Evolutionary conservation across 306 rosid species (phyloP), one percentile per base, ranked within the genome.

Genomic region (Canavalia gladiata): DNA sequence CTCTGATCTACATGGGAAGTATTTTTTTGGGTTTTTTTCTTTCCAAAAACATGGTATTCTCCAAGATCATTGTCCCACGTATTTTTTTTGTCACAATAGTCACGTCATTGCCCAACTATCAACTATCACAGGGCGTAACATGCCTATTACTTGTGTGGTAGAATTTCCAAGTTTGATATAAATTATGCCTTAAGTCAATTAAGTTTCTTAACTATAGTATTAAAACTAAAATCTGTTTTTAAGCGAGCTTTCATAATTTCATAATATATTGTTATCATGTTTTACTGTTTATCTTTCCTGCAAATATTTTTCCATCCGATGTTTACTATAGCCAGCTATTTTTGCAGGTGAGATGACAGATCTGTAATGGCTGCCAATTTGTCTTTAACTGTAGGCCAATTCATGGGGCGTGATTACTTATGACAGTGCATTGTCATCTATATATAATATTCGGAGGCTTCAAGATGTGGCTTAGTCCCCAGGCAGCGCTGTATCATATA

Each of bases 341-440:
- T 51, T 83, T 87, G 68, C 89, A 90, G 97, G 92, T 81, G 92
- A 92, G 84, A 58, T 88, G 74, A 59, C 79, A 54, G 82, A 88
- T 62, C 59, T 88, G 30, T 81, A 18, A 81, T 30, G 43, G 51
- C 59, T 4, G 71, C 78, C 69, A 64, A 74, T 31, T 58, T 31
- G 41, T 39, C 64, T 62, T 52, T 34, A 47, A 50, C 33, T 57
- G n/a, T 55, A 76, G 59, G 69, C 39, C 76, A 76, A 65, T 70
- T 65, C 31, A 18, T 30, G 68, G 64, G 64, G 56, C 33, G 30
- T 37, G 59, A 41, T 71, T 42, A 60, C 46, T 69, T 50, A 6
- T 66, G 63, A 55, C 42, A 55, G 12, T 49, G 60, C 70, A 41
- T 4, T 55, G 7, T 47, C 10, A 33, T 60, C 42, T 74, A 69